Evolutionary conservation across 495 filamentous ascomycete species (phyloP).

Genomic region (Xylaria intraflava): DNA sequence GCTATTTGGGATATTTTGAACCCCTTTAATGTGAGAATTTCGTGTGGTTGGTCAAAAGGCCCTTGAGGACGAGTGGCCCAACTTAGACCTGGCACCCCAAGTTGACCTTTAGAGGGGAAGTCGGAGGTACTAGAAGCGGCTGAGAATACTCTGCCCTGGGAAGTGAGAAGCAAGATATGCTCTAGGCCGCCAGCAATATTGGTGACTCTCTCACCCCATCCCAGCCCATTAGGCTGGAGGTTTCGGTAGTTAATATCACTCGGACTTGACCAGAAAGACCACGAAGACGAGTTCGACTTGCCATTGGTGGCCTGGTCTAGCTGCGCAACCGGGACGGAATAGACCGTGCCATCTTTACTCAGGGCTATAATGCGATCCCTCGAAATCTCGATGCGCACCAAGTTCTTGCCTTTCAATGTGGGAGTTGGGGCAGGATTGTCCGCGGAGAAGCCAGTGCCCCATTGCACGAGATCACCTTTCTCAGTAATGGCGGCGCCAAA

Average conservation of each 20-base stretch:
- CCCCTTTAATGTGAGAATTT: slow-evolving; percentile 49
- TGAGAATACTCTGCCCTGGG: slow-evolving; percentile 76
- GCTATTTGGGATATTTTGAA: slow-evolving; percentile 62
- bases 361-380: slow-evolving; percentile 78
- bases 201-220: slow-evolving; percentile 67
- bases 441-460: slow-evolving; percentile 70
- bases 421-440: slow-evolving; percentile 45
- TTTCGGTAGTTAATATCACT: slow-evolving; percentile 54
- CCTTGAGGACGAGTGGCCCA: slow-evolving; percentile 74
- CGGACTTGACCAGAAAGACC: slow-evolving; percentile 71
- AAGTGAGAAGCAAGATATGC: slow-evolving; percentile 81
- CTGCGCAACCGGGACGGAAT: slow-evolving; percentile 74
- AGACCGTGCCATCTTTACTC: slow-evolving; percentile 69
- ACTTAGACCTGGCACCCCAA: slow-evolving; percentile 74
- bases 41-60: slow-evolving; percentile 72
- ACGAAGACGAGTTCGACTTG: slow-evolving; percentile 51
- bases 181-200: slow-evolving; percentile 72
- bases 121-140: slow-evolving; percentile 68
- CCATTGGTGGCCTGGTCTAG: slow-evolving; percentile 57
- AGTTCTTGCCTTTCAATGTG: slow-evolving; percentile 76
- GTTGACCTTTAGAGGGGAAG: slow-evolving; percentile 77
- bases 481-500: slow-evolving; percentile 87
- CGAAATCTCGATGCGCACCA: slow-evolving; percentile 65
- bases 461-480: slow-evolving; percentile 84
- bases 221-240: slow-evolving; percentile 58